These are phyloP conservation scores for Dothideomycetes sp. DNA, from an alignment of 2,329 filamentous ascomycete genomes.

Conservation along the genomic window DNA sequence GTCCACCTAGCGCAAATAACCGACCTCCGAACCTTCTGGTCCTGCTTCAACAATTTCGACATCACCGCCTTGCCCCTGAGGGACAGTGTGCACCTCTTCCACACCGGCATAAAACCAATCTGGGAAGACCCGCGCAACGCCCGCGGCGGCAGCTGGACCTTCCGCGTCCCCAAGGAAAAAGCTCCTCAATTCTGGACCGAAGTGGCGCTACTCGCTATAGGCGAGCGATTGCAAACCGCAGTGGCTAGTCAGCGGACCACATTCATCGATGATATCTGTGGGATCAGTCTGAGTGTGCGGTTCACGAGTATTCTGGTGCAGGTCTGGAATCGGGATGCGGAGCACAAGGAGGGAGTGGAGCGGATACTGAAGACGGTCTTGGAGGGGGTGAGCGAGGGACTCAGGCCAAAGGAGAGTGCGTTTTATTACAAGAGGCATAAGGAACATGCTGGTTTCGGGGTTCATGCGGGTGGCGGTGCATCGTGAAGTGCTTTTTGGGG, in stretches of 20 bases:
- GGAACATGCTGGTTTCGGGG: slow-evolving; percentile 71
- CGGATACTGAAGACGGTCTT: slow-evolving; percentile 63
- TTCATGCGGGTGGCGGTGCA: no score
- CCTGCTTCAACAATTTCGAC: slow-evolving; percentile 58
- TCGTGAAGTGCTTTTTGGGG: no score
- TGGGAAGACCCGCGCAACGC: slow-evolving; percentile 83
- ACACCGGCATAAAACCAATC: slow-evolving; percentile 69
- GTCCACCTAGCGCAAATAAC: slow-evolving; percentile 33
- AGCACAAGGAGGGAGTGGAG: slow-evolving; percentile 68
- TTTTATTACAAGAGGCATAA: slow-evolving; percentile 77
- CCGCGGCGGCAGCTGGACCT: slow-evolving; percentile 82
- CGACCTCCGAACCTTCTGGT: slow-evolving; percentile 39
- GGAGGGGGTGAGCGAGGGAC: slow-evolving; percentile 58
- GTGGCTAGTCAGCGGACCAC: slow-evolving; percentile 48
- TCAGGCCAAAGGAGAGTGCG: slow-evolving; percentile 53
- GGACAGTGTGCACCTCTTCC: slow-evolving; percentile 62
- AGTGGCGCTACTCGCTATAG: slow-evolving; percentile 71
- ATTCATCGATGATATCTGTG: slow-evolving; percentile 72
- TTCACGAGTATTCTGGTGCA: slow-evolving; percentile 84
- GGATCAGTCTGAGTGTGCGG: slow-evolving; percentile 74
- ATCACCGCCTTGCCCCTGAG: slow-evolving; percentile 62
- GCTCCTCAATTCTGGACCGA: slow-evolving; percentile 68
- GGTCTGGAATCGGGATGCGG: slow-evolving; percentile 85
- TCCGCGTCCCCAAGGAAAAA: slow-evolving; percentile 69
- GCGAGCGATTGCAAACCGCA: slow-evolving; percentile 65